These are phyloP conservation scores for Leptographium galeiforme DNA, from an alignment of 2,329 filamentous ascomycete genomes.

Conservation along the genomic window DNA sequence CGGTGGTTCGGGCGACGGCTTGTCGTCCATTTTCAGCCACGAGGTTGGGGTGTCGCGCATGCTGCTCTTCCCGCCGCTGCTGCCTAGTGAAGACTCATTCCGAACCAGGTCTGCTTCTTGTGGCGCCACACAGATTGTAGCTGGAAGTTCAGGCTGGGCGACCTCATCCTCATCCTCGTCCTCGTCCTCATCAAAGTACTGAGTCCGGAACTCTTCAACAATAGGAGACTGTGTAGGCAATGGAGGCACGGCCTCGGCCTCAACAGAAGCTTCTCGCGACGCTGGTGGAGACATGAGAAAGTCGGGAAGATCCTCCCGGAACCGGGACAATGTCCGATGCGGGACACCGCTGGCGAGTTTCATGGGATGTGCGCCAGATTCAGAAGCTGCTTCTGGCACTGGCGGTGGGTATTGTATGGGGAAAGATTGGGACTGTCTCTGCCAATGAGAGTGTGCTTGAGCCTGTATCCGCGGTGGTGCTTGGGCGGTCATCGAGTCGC, in stretches of 20 bases:
- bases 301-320: slow-evolving; percentile 84
- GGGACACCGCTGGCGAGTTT: slow-evolving; percentile 36
- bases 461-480: slow-evolving; percentile 1
- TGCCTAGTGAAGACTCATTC: neutral
- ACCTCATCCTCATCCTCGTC: slow-evolving; percentile 1
- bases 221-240: slow-evolving; percentile 11
- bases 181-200: neutral
- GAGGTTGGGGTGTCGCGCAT: slow-evolving; percentile 33
- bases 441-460: neutral
- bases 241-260: slow-evolving; percentile 32
- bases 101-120: neutral
- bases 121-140: neutral
- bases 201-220: slow-evolving; percentile 9
- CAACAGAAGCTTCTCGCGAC: slow-evolving; percentile 67
- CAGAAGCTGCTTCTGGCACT: slow-evolving; percentile 5
- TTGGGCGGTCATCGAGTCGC: slow-evolving; percentile 59
- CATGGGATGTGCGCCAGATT: slow-evolving; percentile 13
- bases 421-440: neutral
- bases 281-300: slow-evolving; percentile 74
- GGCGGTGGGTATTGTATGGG: slow-evolving; percentile 14
- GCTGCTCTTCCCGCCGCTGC: slow-evolving; percentile 14
- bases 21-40: slow-evolving; percentile 21
- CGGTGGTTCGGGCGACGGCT: slow-evolving; percentile 44
- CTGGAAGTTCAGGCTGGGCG: slow-evolving; percentile 15
- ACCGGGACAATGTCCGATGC: slow-evolving; percentile 76